Evolutionary conservation across 2,329 filamentous ascomycete genomes (phyloP).

Genomic region (Grosmannia serpens): DNA sequence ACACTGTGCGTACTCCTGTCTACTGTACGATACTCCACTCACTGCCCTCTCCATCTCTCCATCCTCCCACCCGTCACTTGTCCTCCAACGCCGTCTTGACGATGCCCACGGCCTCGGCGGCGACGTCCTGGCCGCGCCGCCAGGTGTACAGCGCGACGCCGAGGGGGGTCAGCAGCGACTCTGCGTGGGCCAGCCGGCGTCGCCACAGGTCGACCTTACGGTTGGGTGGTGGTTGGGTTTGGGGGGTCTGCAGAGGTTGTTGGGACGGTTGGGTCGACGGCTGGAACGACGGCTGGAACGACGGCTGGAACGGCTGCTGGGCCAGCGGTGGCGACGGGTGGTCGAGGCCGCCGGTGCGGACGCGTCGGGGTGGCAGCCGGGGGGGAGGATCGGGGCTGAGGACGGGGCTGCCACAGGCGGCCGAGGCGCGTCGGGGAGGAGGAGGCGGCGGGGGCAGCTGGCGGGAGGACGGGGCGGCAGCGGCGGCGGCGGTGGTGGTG

Average conservation of each 20-base stretch:
- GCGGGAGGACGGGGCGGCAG: background rate
- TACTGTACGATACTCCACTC: background rate
- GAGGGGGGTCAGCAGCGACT: conserved; percentile 46
- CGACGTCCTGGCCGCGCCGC: conserved; percentile 60
- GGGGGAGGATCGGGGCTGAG: conserved; percentile 10
- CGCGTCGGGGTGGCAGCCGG: conserved; percentile 31
- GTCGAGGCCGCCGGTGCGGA: conserved; percentile 15
- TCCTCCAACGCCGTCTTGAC: conserved; percentile 42
- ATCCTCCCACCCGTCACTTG: background rate
- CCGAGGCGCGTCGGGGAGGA: background rate
- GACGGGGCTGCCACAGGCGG: background rate
- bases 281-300: conserved; percentile 3
- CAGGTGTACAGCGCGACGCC: conserved; percentile 63
- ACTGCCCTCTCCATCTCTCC: background rate
- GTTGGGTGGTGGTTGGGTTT: conserved; percentile 29
- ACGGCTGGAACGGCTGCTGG: conserved; percentile 11
- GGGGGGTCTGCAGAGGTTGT: conserved; percentile 10
- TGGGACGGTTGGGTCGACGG: conserved; percentile 1
- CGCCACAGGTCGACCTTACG: conserved; percentile 66
- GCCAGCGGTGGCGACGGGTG: conserved; percentile 20
- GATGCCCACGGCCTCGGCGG: conserved; percentile 52
- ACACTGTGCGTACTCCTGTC: background rate
- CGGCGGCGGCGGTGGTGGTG: background rate
- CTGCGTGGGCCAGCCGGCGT: conserved; percentile 53
- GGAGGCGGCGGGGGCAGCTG: background rate